Evolutionary conservation across 352 stramenopile genomes (phyloP), one percentile per base, ranked within the genome.

Genomic region (Phytophthora idaei): DNA sequence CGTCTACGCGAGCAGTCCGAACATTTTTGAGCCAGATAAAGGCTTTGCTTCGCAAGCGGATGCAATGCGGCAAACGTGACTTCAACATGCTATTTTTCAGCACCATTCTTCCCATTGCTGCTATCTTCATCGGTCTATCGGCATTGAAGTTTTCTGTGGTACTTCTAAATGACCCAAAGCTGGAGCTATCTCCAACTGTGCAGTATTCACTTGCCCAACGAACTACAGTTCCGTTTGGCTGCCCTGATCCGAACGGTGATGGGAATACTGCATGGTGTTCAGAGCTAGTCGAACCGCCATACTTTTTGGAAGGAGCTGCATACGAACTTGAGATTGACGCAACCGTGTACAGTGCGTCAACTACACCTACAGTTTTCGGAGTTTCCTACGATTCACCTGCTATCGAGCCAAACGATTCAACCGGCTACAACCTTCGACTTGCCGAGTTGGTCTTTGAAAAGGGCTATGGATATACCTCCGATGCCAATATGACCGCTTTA

Each of bases 11-110:
- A 32, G 21, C 9, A n/a, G 12, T 55, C 14, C 36, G 31, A 56
- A n/a, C 39, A 4, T 63, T 73, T 56, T 25, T 52, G 10, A 62
- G 62, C 8, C 87, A 95, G 21, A 58, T 95, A 37, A 63, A 46
- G 15, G 87, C 85, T 7, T 62, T 95, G 5, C 44, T 93, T 9
- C 61, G 67, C 34, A 95, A 95, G 57, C 77, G 85, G 9, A 32
- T 87, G 14, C 58, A 74, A 12, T 78, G 69, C 15, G 83, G 81
- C 0, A 86, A 76, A 27, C 78, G 87, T 12, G 87, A 95, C 54
- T 71, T 77, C 8, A 80, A 76, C 36, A 86, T 91, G 74, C 44
- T 97, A 4, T 77, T 90, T 56, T 95, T 89, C 69, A 92, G 87
- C 61, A 85, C 67, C 2, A 25, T 94, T 9, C 65, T 95, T 15